These are phyloP conservation scores for Debaryomyces subglobosus DNA, from an alignment of 1,139 yeast species.

Conservation along the genomic window DNA sequence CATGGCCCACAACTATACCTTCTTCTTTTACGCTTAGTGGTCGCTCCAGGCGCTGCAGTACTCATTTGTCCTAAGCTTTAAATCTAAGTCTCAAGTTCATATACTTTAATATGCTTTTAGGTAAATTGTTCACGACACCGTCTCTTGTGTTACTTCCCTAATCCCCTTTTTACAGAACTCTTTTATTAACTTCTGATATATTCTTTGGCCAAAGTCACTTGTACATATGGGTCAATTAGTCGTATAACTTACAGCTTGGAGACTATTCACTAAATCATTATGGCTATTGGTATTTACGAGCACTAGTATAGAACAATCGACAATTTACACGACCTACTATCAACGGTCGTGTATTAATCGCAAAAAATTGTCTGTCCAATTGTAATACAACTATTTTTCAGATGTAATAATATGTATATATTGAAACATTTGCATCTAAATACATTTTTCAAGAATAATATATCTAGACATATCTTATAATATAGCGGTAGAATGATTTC, in stretches of 20 bases:
- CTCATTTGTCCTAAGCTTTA: neutral
- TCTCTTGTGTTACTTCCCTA: neutral
- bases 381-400: slow-evolving; percentile 14
- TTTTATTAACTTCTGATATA: neutral
- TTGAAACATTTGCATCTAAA: neutral
- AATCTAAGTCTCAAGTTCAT: neutral
- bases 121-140: neutral
- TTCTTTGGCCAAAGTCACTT: neutral
- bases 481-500: slow-evolving; percentile 7
- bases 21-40: slow-evolving; percentile 40
- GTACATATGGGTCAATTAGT: neutral
- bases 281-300: neutral
- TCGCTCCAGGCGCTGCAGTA: neutral
- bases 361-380: slow-evolving; percentile 12
- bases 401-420: neutral
- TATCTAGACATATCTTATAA: neutral
- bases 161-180: neutral
- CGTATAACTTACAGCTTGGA: neutral
- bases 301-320: neutral
- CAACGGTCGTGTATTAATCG: neutral
- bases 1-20: slow-evolving; percentile 64
- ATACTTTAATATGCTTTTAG: neutral
- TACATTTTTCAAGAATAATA: neutral
- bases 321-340: neutral
- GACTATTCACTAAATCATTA: neutral